phyloP scores from a whole-genome alignment of 768 basidiomycete genomes.

The Dendrothele bispora region DNA sequence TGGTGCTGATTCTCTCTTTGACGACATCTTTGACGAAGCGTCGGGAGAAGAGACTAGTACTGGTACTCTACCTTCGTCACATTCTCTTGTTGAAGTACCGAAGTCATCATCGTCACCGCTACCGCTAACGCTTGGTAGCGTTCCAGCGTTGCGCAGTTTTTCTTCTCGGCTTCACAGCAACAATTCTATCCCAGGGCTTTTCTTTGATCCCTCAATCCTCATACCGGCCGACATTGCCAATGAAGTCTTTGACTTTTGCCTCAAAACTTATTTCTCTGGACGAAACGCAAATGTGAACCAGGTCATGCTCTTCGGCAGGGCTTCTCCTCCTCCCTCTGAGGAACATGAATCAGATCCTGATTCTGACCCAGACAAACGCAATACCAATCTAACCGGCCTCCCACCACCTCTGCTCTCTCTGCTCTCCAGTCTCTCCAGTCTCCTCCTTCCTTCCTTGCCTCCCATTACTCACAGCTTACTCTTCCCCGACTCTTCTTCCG shows the following conservation, averaged over 20 bases:
- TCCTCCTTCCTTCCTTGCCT: slow-evolving; percentile 54
- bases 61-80: no score
- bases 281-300: slow-evolving; percentile 57
- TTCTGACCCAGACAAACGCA: slow-evolving; percentile 8
- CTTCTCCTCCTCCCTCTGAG: background rate
- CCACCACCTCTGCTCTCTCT: slow-evolving; percentile 57
- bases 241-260: slow-evolving; percentile 49
- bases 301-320: slow-evolving; percentile 81
- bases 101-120: no score
- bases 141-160: background rate
- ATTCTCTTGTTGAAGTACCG: no score
- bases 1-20: no score
- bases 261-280: slow-evolving; percentile 53
- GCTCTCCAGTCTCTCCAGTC: slow-evolving; percentile 45
- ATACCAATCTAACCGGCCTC: slow-evolving; percentile 45
- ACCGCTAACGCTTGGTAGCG: no score
- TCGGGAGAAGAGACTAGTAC: no score
- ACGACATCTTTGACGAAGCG: no score
- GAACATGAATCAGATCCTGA: slow-evolving; percentile 11
- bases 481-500: slow-evolving; percentile 49
- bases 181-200: slow-evolving; percentile 69
- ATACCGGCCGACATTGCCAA: slow-evolving; percentile 55
- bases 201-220: slow-evolving; percentile 51
- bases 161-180: slow-evolving; percentile 38
- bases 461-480: slow-evolving; percentile 50